phyloP scores from a whole-genome alignment of 2,329 filamentous ascomycete species.

The Apiospora koreana region DNA sequence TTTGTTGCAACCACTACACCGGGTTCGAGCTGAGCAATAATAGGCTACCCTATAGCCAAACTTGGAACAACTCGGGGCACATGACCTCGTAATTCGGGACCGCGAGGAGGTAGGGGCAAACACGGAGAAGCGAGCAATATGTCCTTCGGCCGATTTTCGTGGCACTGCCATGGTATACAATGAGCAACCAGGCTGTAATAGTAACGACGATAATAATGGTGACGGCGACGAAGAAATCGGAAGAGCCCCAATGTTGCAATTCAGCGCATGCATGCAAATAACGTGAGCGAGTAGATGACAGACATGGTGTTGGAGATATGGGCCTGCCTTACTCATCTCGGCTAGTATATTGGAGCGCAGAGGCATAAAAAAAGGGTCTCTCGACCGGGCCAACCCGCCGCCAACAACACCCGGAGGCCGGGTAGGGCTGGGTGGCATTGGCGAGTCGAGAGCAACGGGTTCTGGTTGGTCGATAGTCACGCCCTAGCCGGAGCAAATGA shows the following conservation, averaged over 20 bases:
- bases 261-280: too few relatives aligned
- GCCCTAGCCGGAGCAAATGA: too few relatives aligned
- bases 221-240: too few relatives aligned
- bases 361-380: too few relatives aligned
- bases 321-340: too few relatives aligned
- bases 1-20: neutral
- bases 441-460: neutral
- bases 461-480: neutral
- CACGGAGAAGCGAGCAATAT: neutral
- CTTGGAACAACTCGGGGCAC: neutral
- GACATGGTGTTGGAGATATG: too few relatives aligned
- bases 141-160: neutral
- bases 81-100: constrained; percentile 1
- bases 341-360: too few relatives aligned
- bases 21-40: neutral
- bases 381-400: neutral
- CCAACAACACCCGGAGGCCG: neutral
- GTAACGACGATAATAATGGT: too few relatives aligned
- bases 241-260: too few relatives aligned
- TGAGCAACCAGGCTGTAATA: too few relatives aligned
- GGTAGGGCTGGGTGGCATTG: neutral
- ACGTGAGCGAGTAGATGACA: too few relatives aligned
- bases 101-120: neutral
- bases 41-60: neutral
- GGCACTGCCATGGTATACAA: neutral